phyloP scores from a whole-genome alignment of 495 filamentous ascomycete species.

The Alectoria sarmentosa region DNA sequence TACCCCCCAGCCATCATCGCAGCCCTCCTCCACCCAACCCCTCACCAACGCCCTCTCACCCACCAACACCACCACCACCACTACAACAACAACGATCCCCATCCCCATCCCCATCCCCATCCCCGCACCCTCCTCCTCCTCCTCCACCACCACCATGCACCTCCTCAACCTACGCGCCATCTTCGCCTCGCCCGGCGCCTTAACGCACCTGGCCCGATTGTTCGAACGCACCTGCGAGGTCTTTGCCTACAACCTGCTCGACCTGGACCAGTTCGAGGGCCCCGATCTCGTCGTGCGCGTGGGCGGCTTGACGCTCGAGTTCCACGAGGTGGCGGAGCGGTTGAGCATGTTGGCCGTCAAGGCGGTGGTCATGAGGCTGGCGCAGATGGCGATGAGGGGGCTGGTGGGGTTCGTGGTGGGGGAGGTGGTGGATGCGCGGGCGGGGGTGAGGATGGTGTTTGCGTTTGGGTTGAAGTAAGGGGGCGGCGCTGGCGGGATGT shows the following conservation, averaged over 20 bases:
- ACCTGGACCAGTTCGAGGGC: not conserved
- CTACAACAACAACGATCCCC: too few relatives aligned
- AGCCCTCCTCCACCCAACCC: not conserved
- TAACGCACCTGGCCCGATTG: fast-evolving
- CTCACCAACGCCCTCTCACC: not conserved
- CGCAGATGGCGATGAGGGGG: not conserved
- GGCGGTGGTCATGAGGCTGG: not conserved
- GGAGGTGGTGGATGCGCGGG: not conserved
- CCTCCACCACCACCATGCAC: not conserved
- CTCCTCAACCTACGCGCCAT: not conserved
- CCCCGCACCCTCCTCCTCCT: not conserved
- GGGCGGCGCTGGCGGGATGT: too few relatives aligned
- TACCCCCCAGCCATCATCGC: not conserved
- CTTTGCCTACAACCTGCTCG: not conserved
- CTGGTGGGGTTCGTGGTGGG: not conserved
- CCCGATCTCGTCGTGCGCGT: not conserved
- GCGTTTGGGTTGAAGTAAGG: too few relatives aligned
- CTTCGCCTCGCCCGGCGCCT: not conserved
- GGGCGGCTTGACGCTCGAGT: not conserved
- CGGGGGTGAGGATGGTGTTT: slow-evolving; percentile 3
- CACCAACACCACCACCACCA: not conserved
- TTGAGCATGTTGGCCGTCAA: not conserved
- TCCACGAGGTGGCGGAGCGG: not conserved
- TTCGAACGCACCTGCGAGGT: not conserved
- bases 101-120: too few relatives aligned